Base-by-base conservation (phyloP, 2,329 filamentous ascomycete genomes). In the Fusarium praegraminearum region DNA sequence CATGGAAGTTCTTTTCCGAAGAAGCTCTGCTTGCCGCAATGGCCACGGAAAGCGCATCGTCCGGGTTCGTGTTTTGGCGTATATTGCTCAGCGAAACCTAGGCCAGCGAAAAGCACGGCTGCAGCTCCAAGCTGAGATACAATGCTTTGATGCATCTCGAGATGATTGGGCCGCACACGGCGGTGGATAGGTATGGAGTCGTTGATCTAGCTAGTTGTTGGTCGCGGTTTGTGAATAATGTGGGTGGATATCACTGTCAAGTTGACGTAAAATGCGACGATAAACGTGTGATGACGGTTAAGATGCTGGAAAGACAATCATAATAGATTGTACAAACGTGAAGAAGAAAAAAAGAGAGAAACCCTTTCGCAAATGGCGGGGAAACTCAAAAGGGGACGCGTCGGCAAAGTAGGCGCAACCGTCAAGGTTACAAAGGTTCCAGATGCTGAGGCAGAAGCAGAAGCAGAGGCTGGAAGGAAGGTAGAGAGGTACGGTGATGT, bases 1-100 rank as follows among this genome's bases (percentile, higher is more conserved):
- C 96, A 99, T 6, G 96, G 96, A 65, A 98, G 85, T 72, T 97
- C 89, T 61, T 93, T 91, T 58, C 94, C 93, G 76, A 98, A 98
- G 78, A 96, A 91, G 68, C 91, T 91, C 80, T 95, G 91, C 80
- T 94, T 94, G 49, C 96, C 96, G 78, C 96, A 99, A 69, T 97
- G 91, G 10, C 94, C 94, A 51, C 95, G 89, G 67, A 98, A 93
- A 1, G 95, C 93, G 80, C 95, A 98, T 70, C 95, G 88, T 41
- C 95, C 95, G 51, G 90, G 84, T 80, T 98, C 94, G 74, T 98
- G 95, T 70, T 89, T 92, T 2, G 85, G 83, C 0, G 87, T 89
- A 60, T 73, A 76, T 22, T 73, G 68, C 40, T 80, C 73, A 50
- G 76, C 76, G 20, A 57, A 58, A 30, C 57, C 73, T 40, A 75